These are phyloP conservation scores for Entophlyctis helioformis DNA, from an alignment of 192 early-diverging fungal species.

Conservation along the genomic window DNA sequence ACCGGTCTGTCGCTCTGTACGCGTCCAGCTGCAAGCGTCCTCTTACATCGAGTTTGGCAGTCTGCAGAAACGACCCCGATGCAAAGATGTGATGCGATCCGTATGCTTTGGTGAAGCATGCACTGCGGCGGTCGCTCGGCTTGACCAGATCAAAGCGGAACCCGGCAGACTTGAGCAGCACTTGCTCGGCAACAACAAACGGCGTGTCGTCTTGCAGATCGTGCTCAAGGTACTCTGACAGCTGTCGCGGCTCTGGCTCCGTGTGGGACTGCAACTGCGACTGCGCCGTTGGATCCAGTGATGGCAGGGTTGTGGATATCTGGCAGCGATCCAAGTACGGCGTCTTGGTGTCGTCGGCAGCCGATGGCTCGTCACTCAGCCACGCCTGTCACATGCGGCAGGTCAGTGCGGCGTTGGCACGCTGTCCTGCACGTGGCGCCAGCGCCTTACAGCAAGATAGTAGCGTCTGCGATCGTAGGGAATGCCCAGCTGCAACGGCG, in stretches of 20 bases:
- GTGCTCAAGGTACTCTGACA: conserved; percentile 19
- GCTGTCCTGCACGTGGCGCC: no score
- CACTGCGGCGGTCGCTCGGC: conserved; percentile 8
- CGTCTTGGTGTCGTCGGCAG: background rate
- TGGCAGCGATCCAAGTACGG: background rate
- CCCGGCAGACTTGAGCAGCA: conserved; percentile 10
- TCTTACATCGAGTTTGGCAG: conserved; percentile 51
- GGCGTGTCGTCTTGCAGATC: conserved; percentile 7
- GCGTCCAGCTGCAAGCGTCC: no score
- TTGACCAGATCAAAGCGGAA: conserved; percentile 22
- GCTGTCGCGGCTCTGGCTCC: conserved; percentile 8
- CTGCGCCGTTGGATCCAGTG: no score
- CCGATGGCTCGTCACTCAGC: background rate
- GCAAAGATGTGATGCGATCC: conserved; percentile 62
- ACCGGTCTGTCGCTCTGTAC: no score
- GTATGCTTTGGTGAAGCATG: conserved; percentile 64
- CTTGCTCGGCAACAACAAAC: conserved; percentile 4
- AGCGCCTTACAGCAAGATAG: conserved; percentile 32
- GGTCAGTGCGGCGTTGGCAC: background rate
- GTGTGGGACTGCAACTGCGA: background rate
- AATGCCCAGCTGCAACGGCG: conserved; percentile 37
- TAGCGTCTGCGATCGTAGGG: conserved; percentile 40
- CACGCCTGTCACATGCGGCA: background rate
- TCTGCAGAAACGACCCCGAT: conserved; percentile 68
- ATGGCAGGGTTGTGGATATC: background rate